Evolutionary conservation across 257 asterid genomes (phyloP).

Genomic region (Solanum habrochaites): DNA sequence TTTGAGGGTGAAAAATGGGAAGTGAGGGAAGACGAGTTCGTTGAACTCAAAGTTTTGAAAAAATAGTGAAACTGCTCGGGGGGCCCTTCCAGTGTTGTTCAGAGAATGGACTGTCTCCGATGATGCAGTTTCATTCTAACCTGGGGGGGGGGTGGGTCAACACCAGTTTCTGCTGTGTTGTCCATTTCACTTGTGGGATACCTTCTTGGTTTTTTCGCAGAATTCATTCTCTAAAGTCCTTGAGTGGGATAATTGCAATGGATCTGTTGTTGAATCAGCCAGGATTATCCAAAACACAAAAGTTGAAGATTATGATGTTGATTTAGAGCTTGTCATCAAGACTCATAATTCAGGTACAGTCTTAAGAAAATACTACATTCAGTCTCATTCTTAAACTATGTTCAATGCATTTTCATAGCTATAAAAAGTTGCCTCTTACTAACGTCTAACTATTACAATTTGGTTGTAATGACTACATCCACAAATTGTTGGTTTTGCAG

Average conservation of each 20-base stretch:
- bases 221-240: too few relatives aligned
- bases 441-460: background rate
- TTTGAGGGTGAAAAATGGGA: rapidly evolving
- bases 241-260: too few relatives aligned
- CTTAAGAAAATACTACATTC: rapidly evolving
- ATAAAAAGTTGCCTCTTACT: background rate
- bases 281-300: rapidly evolving
- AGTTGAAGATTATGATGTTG: rapidly evolving
- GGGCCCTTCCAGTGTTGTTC: too few relatives aligned
- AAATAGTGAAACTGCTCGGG: background rate
- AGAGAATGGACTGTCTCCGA: rapidly evolving
- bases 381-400: rapidly evolving
- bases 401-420: background rate
- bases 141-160: too few relatives aligned
- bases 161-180: background rate
- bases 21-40: rapidly evolving
- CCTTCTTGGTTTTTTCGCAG: background rate
- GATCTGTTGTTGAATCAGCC: too few relatives aligned
- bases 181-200: background rate
- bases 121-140: rapidly evolving
- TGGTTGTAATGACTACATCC: background rate
- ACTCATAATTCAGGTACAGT: background rate
- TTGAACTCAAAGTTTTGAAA: background rate
- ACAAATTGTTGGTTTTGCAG: background rate
- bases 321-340: background rate